Evolutionary conservation across 2,329 filamentous ascomycete genomes (phyloP).

Genomic region (Lasiodiplodia theobromae): DNA sequence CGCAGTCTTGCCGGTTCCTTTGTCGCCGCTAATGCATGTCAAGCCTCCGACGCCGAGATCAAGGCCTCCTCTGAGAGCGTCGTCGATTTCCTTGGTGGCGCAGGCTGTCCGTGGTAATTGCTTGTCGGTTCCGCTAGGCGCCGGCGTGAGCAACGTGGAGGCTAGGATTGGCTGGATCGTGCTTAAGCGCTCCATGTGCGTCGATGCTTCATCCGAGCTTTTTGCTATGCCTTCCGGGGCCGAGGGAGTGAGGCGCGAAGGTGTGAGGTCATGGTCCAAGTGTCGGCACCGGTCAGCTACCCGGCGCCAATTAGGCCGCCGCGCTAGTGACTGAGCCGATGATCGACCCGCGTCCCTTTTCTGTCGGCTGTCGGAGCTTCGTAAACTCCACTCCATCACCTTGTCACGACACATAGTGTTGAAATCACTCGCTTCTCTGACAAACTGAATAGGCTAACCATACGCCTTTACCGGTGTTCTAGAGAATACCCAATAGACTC

Average conservation of each 20-base stretch:
- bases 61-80: slow-evolving; percentile 47
- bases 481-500: background rate
- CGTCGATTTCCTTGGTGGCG: slow-evolving; percentile 44
- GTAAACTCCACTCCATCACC: background rate
- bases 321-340: background rate
- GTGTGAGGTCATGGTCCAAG: background rate
- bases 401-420: background rate
- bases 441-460: background rate
- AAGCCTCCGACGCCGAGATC: slow-evolving; percentile 43
- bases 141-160: background rate
- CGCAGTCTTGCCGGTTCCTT: slow-evolving; percentile 36
- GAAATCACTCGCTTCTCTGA: background rate
- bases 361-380: background rate
- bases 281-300: background rate
- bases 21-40: slow-evolving; percentile 46
- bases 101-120: background rate
- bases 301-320: background rate
- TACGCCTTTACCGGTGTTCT: background rate
- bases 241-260: too few relatives aligned
- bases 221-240: background rate
- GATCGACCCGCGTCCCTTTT: background rate
- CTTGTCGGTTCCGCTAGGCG: background rate
- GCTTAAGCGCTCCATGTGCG: background rate
- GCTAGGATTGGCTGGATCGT: background rate
- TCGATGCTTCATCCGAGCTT: background rate